A percentile compares a stretch with the other conserved stretches of the same genome.
These are phyloP conservation scores for Triangularia verruculosa DNA, from an alignment of 2,329 filamentous ascomycete genomes.

Conservation along the genomic window DNA sequence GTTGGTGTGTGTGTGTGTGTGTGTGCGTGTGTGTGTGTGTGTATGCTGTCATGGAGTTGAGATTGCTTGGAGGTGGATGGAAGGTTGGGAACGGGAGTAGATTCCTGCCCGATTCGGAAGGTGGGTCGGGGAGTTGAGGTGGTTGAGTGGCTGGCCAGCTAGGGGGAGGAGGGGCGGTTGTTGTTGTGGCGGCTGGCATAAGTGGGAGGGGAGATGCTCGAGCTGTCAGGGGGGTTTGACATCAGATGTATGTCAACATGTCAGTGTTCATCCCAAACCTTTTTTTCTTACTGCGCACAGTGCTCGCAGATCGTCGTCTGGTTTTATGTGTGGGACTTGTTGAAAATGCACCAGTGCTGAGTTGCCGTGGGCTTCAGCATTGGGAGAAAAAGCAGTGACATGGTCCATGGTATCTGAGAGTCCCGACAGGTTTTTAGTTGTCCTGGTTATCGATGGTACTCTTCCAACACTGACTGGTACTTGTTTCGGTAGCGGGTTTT, in stretches of 20 bases:
- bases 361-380: no score
- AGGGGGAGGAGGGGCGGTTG: no score
- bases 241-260: neutral
- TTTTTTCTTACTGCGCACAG: neutral
- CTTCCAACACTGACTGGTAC: no score
- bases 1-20: no score
- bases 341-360: neutral
- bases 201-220: no score
- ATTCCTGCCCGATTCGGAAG: slow-evolving; percentile 18
- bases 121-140: slow-evolving; percentile 10
- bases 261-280: neutral
- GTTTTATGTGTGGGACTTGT: neutral
- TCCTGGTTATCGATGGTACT: no score
- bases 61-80: neutral
- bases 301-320: neutral
- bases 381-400: no score
- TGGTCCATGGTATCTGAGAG: no score
- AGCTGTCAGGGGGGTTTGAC: neutral
- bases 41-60: neutral
- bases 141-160: neutral
- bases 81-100: neutral
- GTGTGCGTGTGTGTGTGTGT: no score
- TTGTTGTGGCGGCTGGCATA: no score
- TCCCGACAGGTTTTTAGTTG: no score
- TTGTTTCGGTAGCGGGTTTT: no score